phyloP scores from a whole-genome alignment of 129 eudicot species.

The Scalesia atractyloides region DNA sequence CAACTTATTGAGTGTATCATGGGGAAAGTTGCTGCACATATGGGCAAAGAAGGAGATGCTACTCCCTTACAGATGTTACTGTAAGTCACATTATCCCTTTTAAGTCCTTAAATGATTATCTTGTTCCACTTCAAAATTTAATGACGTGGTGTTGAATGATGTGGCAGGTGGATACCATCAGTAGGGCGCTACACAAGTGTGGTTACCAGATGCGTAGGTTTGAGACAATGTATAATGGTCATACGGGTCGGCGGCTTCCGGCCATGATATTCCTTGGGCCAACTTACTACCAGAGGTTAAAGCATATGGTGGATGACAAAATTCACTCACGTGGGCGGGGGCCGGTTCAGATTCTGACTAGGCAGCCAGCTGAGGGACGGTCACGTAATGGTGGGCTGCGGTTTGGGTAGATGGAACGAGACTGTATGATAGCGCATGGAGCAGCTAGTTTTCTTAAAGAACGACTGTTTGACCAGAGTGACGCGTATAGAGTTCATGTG shows the following conservation, averaged over 20 bases:
- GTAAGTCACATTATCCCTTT: background rate
- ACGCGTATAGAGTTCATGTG: slow-evolving; percentile 89
- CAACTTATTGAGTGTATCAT: slow-evolving; percentile 95
- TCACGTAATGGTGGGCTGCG: slow-evolving; percentile 98
- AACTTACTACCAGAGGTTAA: slow-evolving; percentile 88
- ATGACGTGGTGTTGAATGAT: background rate
- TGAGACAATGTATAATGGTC: slow-evolving; percentile 99
- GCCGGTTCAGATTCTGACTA: slow-evolving; percentile 86
- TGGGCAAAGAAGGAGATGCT: slow-evolving; percentile 99
- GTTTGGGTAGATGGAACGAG: slow-evolving; percentile 97
- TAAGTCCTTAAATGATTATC: too few species aligned
- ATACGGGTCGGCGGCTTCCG: slow-evolving; percentile 74
- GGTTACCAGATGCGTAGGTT: slow-evolving; percentile 99
- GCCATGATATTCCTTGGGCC: slow-evolving; percentile 96
- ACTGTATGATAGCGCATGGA: slow-evolving; percentile 98
- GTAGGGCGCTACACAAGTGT: slow-evolving; percentile 89
- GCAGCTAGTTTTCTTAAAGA: slow-evolving; percentile 96
- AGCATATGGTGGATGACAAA: slow-evolving; percentile 99
- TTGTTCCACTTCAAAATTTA: background rate
- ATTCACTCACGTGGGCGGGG: slow-evolving; percentile 98
- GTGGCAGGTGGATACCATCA: slow-evolving; percentile 77
- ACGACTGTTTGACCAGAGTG: slow-evolving; percentile 92
- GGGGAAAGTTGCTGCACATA: slow-evolving; percentile 98
- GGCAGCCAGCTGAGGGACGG: slow-evolving; percentile 98
- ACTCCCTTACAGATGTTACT: slow-evolving; percentile 64